Base-by-base conservation (phyloP, 106 monocot species). In the Acorus calamus region DNA sequence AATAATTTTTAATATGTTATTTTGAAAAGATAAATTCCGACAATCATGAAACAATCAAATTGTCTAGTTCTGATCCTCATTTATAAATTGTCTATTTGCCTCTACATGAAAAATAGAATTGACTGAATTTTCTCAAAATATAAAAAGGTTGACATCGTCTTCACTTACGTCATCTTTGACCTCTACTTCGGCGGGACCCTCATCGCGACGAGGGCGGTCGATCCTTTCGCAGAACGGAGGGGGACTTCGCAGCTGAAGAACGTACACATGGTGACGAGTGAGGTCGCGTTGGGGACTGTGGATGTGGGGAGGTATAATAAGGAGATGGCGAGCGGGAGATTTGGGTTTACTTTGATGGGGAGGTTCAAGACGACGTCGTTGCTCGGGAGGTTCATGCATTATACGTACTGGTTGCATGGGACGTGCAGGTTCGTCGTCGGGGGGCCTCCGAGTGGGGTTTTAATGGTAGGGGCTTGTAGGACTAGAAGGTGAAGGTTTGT, bases 231-330 rank as follows among this genome's bases (percentile, higher is more conserved):
- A 2, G 80, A 86, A 69, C 61, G 71, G 4, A 59, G 68, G 3
- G 63, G 71, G 55, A 58, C 51, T 71, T 46, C 82, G 14, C 60
- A 8, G 47, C 62, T 93, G 47, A 66, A 70, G 61, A 74, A 60
- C 66, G 14, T 93, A 12, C 76, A 83, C 47, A 58, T 93, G 64
- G 69, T 93, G 55, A 48, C 79, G 3, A 93, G 93, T 61, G 57
- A 78, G 66, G 79, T 89, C 47, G 53, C 54, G 55, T 54, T 93
- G 71, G 42, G 74, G 49, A 14, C 13, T 28, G 56, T 42, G 3
- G 68, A 56, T 12, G 93, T 64, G 3, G 47, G 61, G 4, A 68
- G 11, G 53, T 82, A 86, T 80, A 12, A 65, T 53, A 62, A 52
- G 50, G 71, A 78, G 28, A 50, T 62, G 11, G 67, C 46, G 49